A percentile compares a stretch with the other conserved stretches of the same genome.
Evolutionary conservation across 2,329 filamentous ascomycete species (phyloP).

Genomic region (Aspergillaceae sp.): DNA sequence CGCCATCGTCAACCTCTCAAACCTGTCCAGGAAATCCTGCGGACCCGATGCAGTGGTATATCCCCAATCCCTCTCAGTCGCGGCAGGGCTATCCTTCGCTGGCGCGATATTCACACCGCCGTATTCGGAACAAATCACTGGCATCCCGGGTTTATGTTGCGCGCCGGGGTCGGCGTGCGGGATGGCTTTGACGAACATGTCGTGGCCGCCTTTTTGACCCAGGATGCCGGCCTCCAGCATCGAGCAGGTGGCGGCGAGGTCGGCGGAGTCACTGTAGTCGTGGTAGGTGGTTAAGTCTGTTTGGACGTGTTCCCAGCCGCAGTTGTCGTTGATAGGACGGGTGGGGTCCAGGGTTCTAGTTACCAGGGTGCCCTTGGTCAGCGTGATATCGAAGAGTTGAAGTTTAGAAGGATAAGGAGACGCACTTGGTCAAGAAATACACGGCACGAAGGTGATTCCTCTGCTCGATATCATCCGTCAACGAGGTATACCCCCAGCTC

Average conservation of each 20-base stretch:
- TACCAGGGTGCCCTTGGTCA: neutral
- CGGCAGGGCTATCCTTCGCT: constrained; percentile 26
- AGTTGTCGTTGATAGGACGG: constrained; percentile 61
- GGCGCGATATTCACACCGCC: constrained; percentile 59
- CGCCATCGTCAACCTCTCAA: constrained; percentile 52
- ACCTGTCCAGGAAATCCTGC: constrained; percentile 49
- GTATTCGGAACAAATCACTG: constrained; percentile 59
- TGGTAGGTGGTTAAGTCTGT: constrained; percentile 61
- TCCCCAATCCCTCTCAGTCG: constrained; percentile 52
- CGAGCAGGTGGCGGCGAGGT: constrained; percentile 48
- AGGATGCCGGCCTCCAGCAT: constrained; percentile 46
- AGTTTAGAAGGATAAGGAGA: neutral
- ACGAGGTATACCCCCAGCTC: constrained; percentile 54
- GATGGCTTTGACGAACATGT: constrained; percentile 46
- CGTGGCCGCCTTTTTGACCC: constrained; percentile 42
- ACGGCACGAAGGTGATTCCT: constrained; percentile 56
- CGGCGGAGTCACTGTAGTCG: constrained; percentile 54
- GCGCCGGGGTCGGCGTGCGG: constrained; percentile 40
- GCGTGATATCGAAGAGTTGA: neutral
- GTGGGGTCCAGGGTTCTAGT: constrained; percentile 50
- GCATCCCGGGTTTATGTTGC: constrained; percentile 46
- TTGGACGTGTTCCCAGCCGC: constrained; percentile 60
- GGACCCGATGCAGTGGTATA: constrained; percentile 58
- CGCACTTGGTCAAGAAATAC: constrained; percentile 56
- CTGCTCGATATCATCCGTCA: constrained; percentile 50